Evolutionary conservation across 2,329 filamentous ascomycete genomes (phyloP), one percentile per base, ranked within the genome.

Genomic region (Tolypocladium inflatum): DNA sequence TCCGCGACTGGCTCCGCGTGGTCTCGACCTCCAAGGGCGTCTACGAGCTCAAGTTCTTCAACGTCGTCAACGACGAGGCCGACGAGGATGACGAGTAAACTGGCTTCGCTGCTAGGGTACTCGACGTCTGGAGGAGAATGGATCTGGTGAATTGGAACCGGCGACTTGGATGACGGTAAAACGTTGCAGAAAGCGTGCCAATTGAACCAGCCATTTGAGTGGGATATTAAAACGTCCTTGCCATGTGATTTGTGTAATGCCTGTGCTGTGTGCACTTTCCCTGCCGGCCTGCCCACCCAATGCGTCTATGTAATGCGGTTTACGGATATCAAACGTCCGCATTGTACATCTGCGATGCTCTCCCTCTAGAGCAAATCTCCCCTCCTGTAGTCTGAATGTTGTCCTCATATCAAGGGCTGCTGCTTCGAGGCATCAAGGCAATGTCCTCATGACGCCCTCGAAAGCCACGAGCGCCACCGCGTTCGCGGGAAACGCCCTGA

Each of bases 11-110:
- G 94, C 90, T 99, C 75, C 92, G 94, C 73, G 93, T 99, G 71
- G 94, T 99, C 74, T 95, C 91, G 70, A 97, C 93, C 76, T 91
- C 89, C 78, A 93, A 93, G 83, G 93, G 94, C 76, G 92, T 97
- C 67, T 99, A 99, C 84, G 92, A 97, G 85, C 89, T 99, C 80
- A 92, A 96, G 84, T 99, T 99, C 92, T 99, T 96, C 91, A 99
- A 99, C 85, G 92, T 99, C 75, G 93, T 97, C 73, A 94, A 96
- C 80, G 94, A 99, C 77, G 93, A 92, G 77, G 92, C 85, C 70
- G 94, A 97, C 69, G 94, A 99, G 74, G 94, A 99, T 76, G 94
- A 99, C 74, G 94, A 99, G 79, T 99, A 97, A 85, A 86, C 52
- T 50, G 43, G 55, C 58, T 58, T 57, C n/a, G n/a, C 39, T 56